Evolutionary conservation across 2,329 filamentous ascomycete genomes (phyloP).

Genomic region (Chaetomium sp.): DNA sequence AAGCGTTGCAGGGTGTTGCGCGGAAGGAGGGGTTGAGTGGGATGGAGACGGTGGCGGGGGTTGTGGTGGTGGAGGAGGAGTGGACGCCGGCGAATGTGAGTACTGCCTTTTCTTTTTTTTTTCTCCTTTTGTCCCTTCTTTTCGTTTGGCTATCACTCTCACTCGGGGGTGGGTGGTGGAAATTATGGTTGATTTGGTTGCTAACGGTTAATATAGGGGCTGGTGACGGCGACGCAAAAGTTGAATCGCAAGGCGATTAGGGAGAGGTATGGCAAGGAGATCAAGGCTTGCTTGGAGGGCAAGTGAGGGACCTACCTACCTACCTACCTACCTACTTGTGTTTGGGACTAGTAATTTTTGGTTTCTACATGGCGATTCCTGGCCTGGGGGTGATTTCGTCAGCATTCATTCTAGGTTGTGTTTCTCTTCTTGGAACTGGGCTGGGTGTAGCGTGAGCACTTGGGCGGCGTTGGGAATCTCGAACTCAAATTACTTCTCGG

Average conservation of each 20-base stretch:
- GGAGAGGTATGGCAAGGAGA: slow-evolving; percentile 55
- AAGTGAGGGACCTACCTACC: slow-evolving; percentile 24
- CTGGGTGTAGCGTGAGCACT: not conserved
- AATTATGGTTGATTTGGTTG: not conserved
- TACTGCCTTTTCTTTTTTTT: slow-evolving; percentile 34
- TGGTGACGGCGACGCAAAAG: slow-evolving; percentile 65
- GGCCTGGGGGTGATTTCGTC: not conserved
- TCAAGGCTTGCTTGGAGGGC: slow-evolving; percentile 46
- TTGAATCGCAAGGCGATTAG: slow-evolving; percentile 57
- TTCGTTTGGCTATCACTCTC: too few species aligned
- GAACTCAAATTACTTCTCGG: not conserved
- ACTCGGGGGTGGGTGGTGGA: too few species aligned
- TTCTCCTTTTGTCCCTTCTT: not conserved
- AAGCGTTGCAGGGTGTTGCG: slow-evolving; percentile 68
- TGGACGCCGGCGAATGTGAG: slow-evolving; percentile 85
- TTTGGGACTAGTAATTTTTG: not conserved
- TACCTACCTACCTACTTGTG: too few species aligned
- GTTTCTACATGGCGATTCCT: not conserved
- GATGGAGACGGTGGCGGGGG: slow-evolving; percentile 75
- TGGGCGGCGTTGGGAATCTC: not conserved
- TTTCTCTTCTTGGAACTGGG: not conserved
- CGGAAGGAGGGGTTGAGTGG: slow-evolving; percentile 66
- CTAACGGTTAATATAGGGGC: slow-evolving; percentile 46
- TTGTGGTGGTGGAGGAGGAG: slow-evolving; percentile 80
- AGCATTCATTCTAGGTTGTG: not conserved